A percentile compares a stretch with the other conserved stretches of the same genome.
Conservation (phyloP, 192 early-diverging fungal species). For the Mortierella claussenii region DNA sequence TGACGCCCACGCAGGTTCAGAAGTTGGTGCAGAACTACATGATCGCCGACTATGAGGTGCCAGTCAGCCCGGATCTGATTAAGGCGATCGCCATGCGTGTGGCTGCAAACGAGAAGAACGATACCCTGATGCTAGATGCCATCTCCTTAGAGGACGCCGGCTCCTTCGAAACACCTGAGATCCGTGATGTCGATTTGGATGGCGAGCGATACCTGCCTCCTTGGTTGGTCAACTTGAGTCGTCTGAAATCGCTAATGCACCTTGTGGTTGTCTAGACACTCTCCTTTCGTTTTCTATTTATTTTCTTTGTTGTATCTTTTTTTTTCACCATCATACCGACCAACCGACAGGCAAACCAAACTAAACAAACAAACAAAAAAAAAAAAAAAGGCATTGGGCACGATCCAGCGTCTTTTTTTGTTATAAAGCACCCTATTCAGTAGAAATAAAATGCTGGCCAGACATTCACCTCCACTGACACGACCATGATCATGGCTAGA, state of each 20-base stretch:
- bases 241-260: constrained; percentile 50
- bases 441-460: too few species aligned
- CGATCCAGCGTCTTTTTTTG: too few species aligned
- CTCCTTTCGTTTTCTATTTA: background rate
- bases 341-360: too few species aligned
- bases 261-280: constrained; percentile 39
- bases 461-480: too few species aligned
- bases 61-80: constrained; percentile 86
- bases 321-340: too few species aligned
- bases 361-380: too few species aligned
- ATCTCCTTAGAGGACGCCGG: constrained; percentile 70
- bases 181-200: constrained; percentile 52
- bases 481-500: too few species aligned
- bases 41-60: constrained; percentile 94
- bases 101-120: constrained; percentile 87
- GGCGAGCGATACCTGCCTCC: constrained; percentile 61
- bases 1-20: constrained; percentile 97
- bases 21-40: constrained; percentile 96
- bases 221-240: constrained; percentile 49
- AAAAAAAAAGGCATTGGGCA: constrained; percentile 1
- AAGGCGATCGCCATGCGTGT: constrained; percentile 90
- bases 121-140: constrained; percentile 90
- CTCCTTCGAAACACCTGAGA: constrained; percentile 67
- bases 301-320: constrained; percentile 18
- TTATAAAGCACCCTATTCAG: too few species aligned